phyloP scores from a whole-genome alignment of 176 grass and related monocot genomes.

The Cenchrus purpureus region DNA sequence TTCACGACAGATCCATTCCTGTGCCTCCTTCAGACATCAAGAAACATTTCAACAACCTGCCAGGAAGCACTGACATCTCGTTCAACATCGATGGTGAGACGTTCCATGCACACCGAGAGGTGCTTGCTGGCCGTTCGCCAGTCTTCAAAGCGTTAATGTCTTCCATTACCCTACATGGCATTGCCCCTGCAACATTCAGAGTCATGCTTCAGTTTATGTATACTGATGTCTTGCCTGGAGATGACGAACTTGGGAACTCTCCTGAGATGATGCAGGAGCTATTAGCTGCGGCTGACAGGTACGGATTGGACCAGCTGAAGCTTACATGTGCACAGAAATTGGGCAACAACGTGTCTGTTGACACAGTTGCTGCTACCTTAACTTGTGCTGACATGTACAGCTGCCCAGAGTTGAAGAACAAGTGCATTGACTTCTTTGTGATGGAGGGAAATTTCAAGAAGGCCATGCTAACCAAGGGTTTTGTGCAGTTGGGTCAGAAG shows the following conservation, averaged over 20 bases:
- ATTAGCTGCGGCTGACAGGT: conserved; percentile 60
- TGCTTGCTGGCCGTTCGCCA: background rate
- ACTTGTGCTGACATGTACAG: conserved; percentile 51
- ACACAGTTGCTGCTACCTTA: conserved; percentile 43
- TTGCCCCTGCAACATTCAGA: conserved; percentile 29
- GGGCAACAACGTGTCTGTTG: conserved; percentile 26
- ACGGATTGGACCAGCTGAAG: conserved; percentile 55
- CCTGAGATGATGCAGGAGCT: background rate
- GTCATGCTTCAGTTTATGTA: conserved; percentile 59
- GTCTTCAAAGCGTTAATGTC: background rate
- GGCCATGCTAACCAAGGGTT: conserved; percentile 31
- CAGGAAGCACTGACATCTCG: conserved; percentile 3
- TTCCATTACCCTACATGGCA: conserved; percentile 23
- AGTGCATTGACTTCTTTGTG: conserved; percentile 54
- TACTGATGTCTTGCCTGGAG: conserved; percentile 39
- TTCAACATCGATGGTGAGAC: conserved; percentile 27
- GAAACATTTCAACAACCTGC: conserved; percentile 22
- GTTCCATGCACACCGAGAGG: background rate
- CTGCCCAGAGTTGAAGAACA: conserved; percentile 51
- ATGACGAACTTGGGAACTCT: background rate
- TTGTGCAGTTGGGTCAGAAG: conserved; percentile 20
- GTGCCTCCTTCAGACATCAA: conserved; percentile 24
- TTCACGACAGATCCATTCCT: background rate
- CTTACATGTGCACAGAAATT: conserved; percentile 46
- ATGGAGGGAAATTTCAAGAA: conserved; percentile 47